Conservation (phyloP, 176 grass and related monocot species). For the Chrysopogon serrulatus region DNA sequence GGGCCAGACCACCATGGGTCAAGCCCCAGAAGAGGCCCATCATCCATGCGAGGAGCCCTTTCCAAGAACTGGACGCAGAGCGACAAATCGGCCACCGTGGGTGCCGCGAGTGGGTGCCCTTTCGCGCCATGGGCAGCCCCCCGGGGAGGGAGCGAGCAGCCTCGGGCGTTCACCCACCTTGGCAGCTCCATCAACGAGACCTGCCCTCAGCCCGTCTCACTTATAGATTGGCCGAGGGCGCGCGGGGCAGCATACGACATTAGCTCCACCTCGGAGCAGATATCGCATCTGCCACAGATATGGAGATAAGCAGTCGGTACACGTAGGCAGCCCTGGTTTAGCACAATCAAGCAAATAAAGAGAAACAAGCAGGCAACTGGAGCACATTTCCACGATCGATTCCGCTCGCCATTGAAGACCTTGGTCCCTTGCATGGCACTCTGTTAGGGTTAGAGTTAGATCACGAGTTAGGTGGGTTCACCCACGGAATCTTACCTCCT, state of each 20-base stretch:
- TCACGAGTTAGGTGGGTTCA: not conserved
- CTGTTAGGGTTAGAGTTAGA: constrained; percentile 42
- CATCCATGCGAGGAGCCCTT: constrained; percentile 34
- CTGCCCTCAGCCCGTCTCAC: constrained; percentile 35
- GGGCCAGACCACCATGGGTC: constrained; percentile 35
- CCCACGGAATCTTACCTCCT: constrained; percentile 64
- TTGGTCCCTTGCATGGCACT: constrained; percentile 18
- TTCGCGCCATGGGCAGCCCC: constrained; percentile 41
- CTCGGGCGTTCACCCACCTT: constrained; percentile 35
- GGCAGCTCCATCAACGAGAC: constrained; percentile 53
- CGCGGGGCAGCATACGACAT: constrained; percentile 85
- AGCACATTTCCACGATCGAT: constrained; percentile 4
- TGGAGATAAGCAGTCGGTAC: constrained; percentile 55
- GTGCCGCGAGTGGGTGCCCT: constrained; percentile 27
- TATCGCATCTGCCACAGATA: constrained; percentile 99
- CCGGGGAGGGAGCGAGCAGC: constrained; percentile 24
- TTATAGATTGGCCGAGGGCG: constrained; percentile 30
- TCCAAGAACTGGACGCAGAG: constrained; percentile 17
- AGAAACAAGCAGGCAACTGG: constrained; percentile 28
- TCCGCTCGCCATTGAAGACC: not conserved
- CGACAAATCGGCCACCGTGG: constrained; percentile 33
- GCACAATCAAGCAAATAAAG: constrained; percentile 47
- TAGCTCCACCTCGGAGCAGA: constrained; percentile 96
- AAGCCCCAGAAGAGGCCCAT: constrained; percentile 37
- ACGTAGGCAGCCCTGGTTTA: constrained; percentile 42